phyloP scores from a whole-genome alignment of 2,329 filamentous ascomycete species.

The Colletotrichum karsti region DNA sequence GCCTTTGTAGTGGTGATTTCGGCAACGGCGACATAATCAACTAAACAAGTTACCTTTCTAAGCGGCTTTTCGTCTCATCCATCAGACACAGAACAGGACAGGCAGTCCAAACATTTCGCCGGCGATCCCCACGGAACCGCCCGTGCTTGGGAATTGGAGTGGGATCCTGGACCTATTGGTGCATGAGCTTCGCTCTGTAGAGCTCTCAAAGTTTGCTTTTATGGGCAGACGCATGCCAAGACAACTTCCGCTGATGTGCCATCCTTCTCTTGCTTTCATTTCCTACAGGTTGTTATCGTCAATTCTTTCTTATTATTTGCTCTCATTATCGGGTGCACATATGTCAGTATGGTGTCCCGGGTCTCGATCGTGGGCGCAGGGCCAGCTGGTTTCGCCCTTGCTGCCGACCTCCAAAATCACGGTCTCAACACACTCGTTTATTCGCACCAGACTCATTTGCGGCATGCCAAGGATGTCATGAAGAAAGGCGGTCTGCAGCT shows the following conservation, averaged over 20 bases:
- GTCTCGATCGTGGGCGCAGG: constrained; percentile 12
- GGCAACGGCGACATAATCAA: too few relatives aligned
- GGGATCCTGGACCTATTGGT: too few relatives aligned
- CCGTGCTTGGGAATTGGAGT: too few relatives aligned
- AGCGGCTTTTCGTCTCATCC: too few relatives aligned
- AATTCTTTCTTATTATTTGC: too few relatives aligned
- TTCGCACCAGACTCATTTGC: constrained; percentile 11
- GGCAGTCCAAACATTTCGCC: too few relatives aligned
- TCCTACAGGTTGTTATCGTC: not conserved
- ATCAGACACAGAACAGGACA: not conserved
- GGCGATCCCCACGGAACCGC: too few relatives aligned
- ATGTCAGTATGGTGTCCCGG: not conserved
- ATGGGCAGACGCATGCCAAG: too few relatives aligned
- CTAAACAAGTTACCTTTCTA: not conserved
- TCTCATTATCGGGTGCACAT: not conserved
- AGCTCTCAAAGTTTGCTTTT: too few relatives aligned
- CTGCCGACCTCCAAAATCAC: constrained; percentile 7
- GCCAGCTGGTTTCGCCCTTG: constrained; percentile 19
- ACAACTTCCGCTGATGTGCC: not conserved
- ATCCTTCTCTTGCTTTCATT: not conserved
- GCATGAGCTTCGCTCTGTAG: too few relatives aligned
- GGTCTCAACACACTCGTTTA: not conserved
- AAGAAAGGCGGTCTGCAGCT: not conserved
- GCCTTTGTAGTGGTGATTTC: too few relatives aligned
- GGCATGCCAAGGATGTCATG: constrained; percentile 8